Evolutionary conservation across 768 basidiomycete genomes (phyloP), one percentile per base, ranked within the genome.

Genomic region (Pleurotus pulmonarius): DNA sequence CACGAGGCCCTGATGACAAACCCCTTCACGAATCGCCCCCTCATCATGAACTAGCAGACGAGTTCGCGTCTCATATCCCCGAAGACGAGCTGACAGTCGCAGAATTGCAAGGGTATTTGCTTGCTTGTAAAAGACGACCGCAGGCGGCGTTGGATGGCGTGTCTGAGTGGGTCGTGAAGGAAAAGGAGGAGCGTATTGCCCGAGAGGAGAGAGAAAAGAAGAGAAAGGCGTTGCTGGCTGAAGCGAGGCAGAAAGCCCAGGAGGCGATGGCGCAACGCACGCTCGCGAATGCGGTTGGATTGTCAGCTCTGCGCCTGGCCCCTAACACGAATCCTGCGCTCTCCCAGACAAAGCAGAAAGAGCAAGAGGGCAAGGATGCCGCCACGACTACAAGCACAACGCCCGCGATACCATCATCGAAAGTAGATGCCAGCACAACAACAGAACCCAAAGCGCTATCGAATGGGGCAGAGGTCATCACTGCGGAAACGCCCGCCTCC

Each of bases 31-130:
- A 45, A 9, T 12, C 15, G 7, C 18, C 15, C 22, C 20, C 41
- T 44, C 18, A 29, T 55, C 46, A 13, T 52, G 55, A 39, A 54
- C 53, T 60, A 9, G 71, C 73, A 1, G 58, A 60, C 5, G 13
- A 46, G 2, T 79, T 79, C 58, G 67, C 70, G 0, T 55, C 59
- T 5, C 49, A 29, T 22, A 59, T 80, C 7, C 76, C 78, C 0
- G 60, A 69, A 16, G 55, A 65, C 49, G 66, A 67, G 56, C 73
- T 78, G 60, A 71, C 72, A 45, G 69, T 75, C 2, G 77, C 79
- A 4, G 74, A 77, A 44, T 67, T 81, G 4, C 78, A 79, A 59
- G 77, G 75, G 1, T 79, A 70, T 58, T 63, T 80, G 29, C 67
- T 80, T 20, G 44, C 56, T n/a, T 59, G 58, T 56, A 69, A 67